A percentile compares a stretch with the other conserved stretches of the same genome.
Evolutionary conservation across 1,284 basidiomycete genomes (phyloP).

Genomic region (Ceratobasidium theobromae): DNA sequence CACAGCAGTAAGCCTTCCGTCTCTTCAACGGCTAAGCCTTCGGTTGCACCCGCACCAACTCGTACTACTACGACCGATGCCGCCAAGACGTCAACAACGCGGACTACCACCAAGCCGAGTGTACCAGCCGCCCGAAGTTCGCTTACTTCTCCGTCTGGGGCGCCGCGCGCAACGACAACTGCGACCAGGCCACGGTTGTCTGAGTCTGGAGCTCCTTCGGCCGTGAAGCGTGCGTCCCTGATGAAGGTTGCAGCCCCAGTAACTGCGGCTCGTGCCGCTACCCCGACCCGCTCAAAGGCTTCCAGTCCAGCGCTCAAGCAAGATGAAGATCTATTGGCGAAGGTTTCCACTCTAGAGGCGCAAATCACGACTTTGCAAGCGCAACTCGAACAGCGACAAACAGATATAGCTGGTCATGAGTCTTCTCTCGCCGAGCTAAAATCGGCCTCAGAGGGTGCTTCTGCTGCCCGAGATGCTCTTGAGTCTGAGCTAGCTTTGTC

Average conservation of each 20-base stretch:
- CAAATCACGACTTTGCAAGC: slow-evolving; percentile 30
- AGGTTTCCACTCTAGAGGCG: slow-evolving; percentile 27
- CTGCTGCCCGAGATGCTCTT: slow-evolving; percentile 1
- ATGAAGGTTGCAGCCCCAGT: not conserved
- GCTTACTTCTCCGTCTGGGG: slow-evolving; percentile 2
- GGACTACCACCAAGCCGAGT: slow-evolving; percentile 4
- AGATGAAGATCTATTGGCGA: slow-evolving; percentile 41
- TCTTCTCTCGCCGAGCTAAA: slow-evolving; percentile 43
- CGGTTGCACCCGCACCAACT: not conserved
- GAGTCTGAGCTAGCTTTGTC: not conserved
- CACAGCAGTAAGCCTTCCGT: slow-evolving; percentile 27
- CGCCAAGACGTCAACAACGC: slow-evolving; percentile 13
- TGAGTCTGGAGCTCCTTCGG: not conserved
- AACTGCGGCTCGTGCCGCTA: not conserved
- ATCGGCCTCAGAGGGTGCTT: slow-evolving; percentile 22
- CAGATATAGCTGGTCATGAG: slow-evolving; percentile 41
- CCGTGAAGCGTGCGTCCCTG: not conserved
- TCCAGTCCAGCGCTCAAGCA: slow-evolving; percentile 23
- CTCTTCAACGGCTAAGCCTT: slow-evolving; percentile 13
- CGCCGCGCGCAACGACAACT: not conserved
- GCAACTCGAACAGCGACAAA: slow-evolving; percentile 24
- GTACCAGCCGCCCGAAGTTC: not conserved
- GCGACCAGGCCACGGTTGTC: not conserved
- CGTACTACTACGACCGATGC: slow-evolving; percentile 22
- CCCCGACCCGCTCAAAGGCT: slow-evolving; percentile 2